Conservation (phyloP, 805 yeast species). For the Komagataella phaffii region DNA sequence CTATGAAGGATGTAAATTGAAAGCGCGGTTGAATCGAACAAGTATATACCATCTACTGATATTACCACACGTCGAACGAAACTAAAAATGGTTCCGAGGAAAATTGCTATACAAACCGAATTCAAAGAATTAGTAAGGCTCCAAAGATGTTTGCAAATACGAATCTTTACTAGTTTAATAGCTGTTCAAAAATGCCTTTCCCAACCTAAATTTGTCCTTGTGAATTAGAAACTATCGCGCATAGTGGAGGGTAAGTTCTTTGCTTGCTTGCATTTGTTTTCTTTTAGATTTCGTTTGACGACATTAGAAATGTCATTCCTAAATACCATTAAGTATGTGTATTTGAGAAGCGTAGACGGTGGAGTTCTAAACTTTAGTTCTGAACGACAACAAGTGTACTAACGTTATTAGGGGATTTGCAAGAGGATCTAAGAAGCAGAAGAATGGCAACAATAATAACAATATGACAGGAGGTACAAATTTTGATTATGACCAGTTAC, state of each 20-base stretch:
- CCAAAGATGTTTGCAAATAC: too few species aligned
- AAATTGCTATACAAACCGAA: too few species aligned
- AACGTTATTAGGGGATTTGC: background rate
- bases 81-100: too few species aligned
- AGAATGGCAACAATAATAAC: conserved; percentile 17
- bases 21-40: background rate
- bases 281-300: background rate
- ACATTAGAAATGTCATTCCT: background rate
- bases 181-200: too few species aligned
- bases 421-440: background rate
- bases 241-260: too few species aligned
- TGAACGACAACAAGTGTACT: background rate
- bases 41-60: background rate
- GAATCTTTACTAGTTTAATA: too few species aligned
- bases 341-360: too few species aligned
- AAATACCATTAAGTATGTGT: background rate
- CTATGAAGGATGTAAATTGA: background rate
- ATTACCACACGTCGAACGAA: background rate
- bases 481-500: conserved; percentile 10
- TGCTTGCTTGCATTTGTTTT: too few species aligned
- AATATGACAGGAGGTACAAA: conserved; percentile 2
- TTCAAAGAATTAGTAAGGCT: too few species aligned
- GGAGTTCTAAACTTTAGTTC: background rate
- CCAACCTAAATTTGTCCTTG: too few species aligned
- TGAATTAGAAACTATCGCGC: too few species aligned